A percentile compares a stretch with the other conserved stretches of the same genome.
phyloP scores from a whole-genome alignment of 2,329 filamentous ascomycete species.

The Phialocephala subalpina region DNA sequence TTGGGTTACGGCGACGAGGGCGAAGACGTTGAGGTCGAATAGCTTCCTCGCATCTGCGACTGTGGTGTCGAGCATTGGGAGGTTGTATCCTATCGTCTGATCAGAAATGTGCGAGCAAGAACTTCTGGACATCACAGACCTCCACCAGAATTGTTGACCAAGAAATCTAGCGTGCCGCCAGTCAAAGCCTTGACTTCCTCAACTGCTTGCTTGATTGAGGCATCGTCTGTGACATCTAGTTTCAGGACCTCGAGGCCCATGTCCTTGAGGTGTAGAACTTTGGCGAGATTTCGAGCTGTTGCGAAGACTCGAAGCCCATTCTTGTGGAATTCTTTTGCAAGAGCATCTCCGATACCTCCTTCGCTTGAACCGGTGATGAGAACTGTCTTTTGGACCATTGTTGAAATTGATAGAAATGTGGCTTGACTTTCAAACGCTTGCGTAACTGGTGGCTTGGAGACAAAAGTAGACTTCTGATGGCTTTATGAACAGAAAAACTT shows the following conservation, averaged over 20 bases:
- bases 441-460: no score
- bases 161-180: slow-evolving; percentile 48
- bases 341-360: slow-evolving; percentile 50
- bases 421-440: background rate
- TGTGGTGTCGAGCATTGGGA: slow-evolving; percentile 46
- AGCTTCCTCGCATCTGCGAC: slow-evolving; percentile 39
- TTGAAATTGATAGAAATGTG: background rate
- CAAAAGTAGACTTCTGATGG: background rate
- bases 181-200: slow-evolving; percentile 43
- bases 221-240: slow-evolving; percentile 50
- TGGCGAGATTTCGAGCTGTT: slow-evolving; percentile 48
- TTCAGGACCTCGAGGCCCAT: slow-evolving; percentile 45
- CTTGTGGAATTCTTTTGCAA: slow-evolving; percentile 48
- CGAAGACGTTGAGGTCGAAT: slow-evolving; percentile 46
- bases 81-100: slow-evolving; percentile 27
- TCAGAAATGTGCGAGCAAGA: background rate
- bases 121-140: slow-evolving; percentile 22
- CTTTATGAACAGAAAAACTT: background rate
- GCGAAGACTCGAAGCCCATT: slow-evolving; percentile 50
- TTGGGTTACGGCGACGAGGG: slow-evolving; percentile 42
- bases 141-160: slow-evolving; percentile 54
- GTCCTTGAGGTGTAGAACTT: slow-evolving; percentile 41
- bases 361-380: slow-evolving; percentile 50
- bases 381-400: slow-evolving; percentile 36
- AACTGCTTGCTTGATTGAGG: slow-evolving; percentile 46